Base-by-base conservation (phyloP, 2,329 filamentous ascomycete genomes). In the Trichoderma afroharzianum region DNA sequence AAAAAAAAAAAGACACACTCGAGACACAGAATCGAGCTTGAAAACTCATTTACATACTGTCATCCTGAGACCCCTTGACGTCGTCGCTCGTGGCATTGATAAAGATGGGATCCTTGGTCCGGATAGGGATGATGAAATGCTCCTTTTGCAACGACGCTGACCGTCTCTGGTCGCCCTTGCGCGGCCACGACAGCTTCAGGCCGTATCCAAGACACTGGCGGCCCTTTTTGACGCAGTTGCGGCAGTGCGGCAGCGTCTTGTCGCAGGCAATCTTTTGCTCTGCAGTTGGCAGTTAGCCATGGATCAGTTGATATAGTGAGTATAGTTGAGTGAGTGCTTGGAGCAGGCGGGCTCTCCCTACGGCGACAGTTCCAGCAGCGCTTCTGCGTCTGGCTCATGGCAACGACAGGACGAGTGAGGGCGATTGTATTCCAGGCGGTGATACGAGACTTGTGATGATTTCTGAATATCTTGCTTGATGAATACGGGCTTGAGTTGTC, bases 151-250 rank as follows among this genome's bases (percentile, higher is more conserved):
- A 7, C 30, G 43, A 39, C 24, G 32, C 67, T 3, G 71, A 57
- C 32, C 71, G 66, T 21, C 71, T 61, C 59, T 43, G 39, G 36
- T 72, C 71, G 43, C 53, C 61, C 30, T 70, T 50, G 3, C 59
- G 58, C 39, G 71, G 71, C 71, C 71, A 72, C 50, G 71, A 72
- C 32, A 72, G 30, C 33, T 70, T 72, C 66, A 72, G 33, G 6
- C 59, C 71, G 12, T 72, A 72, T 28, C 71, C 67, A 6, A 63
- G n/a, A 21, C 71, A 72, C 43, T 61, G 53, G 6, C 53, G 59
- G 3, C 63, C 55, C 55, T 71, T 71, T 43, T 59, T 71, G 6
- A 50, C 12, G n/a, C 69, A 71, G n/a, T 71, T 71, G 1, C 32
- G 32, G 55, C 69, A 71, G 8, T 57, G 55, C 39, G 69, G 69